Conservation (phyloP, 139 green algal species). For the Closterium sp. region DNA sequence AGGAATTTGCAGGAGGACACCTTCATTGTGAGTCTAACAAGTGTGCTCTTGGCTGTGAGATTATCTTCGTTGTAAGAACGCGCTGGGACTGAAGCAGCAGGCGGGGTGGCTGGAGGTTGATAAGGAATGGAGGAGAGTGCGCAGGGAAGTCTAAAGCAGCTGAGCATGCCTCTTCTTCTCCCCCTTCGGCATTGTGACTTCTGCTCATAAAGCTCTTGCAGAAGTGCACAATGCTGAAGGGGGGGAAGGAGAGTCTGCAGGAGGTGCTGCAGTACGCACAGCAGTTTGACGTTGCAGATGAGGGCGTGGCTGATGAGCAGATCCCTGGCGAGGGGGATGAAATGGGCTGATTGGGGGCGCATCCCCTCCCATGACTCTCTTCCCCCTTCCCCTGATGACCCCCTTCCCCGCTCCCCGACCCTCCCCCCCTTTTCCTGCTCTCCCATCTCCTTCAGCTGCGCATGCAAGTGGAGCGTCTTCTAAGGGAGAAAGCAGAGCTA, state of each 20-base stretch:
- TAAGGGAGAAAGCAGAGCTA: neutral
- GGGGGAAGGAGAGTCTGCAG: neutral
- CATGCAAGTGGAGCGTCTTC: constrained; percentile 4
- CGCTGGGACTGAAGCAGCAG: no score
- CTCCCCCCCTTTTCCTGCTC: neutral
- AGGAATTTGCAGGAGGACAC: neutral
- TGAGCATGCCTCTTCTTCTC: no score
- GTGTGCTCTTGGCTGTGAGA: no score
- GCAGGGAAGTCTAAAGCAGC: no score
- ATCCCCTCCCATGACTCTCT: neutral
- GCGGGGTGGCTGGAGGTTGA: no score
- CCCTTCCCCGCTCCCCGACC: neutral
- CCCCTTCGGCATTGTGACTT: no score
- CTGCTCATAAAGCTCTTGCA: no score
- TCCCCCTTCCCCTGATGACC: neutral
- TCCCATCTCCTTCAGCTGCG: neutral
- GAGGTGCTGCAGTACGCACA: constrained; percentile 15
- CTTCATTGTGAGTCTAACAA: neutral
- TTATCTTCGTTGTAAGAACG: no score
- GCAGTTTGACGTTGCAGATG: constrained; percentile 1
- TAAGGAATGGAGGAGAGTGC: no score
- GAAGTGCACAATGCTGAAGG: neutral
- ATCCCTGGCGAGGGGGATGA: neutral
- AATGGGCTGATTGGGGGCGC: no score
- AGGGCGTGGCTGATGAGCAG: neutral